phyloP scores from a whole-genome alignment of 2,329 filamentous ascomycete genomes.

The Ophioceras dolichostomum region DNA sequence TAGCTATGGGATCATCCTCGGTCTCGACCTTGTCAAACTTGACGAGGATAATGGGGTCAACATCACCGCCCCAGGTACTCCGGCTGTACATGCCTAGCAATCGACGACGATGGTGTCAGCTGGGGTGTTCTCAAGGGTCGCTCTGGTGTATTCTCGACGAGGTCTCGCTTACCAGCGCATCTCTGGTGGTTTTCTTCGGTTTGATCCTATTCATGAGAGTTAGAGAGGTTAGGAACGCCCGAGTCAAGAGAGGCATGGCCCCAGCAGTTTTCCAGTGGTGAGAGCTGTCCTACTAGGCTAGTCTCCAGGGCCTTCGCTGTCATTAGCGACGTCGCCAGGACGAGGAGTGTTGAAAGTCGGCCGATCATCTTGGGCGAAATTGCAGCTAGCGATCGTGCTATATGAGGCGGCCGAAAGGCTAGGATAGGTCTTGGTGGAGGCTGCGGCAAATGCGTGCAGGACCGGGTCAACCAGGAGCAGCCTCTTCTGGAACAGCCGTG shows the following conservation, averaged over 20 bases:
- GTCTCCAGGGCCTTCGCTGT: conserved; percentile 45
- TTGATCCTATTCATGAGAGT: conserved; percentile 45
- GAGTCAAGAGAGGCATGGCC: background rate
- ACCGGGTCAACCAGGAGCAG: too few relatives aligned
- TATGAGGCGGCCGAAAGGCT: too few relatives aligned
- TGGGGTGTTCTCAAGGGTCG: too few relatives aligned
- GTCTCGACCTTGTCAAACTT: conserved; percentile 56
- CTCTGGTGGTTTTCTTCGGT: conserved; percentile 65
- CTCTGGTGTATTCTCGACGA: conserved; percentile 1
- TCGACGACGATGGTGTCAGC: too few relatives aligned
- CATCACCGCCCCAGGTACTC: conserved; percentile 73
- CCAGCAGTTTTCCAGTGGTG: too few relatives aligned
- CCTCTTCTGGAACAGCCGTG: too few relatives aligned
- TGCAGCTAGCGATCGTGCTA: background rate
- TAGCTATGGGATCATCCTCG: conserved; percentile 62
- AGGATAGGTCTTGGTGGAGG: too few relatives aligned
- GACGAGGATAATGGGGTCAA: conserved; percentile 80
- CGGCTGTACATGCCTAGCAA: conserved; percentile 93
- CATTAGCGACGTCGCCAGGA: conserved; percentile 42
- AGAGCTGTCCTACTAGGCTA: conserved; percentile 34
- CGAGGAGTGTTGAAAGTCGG: conserved; percentile 33
- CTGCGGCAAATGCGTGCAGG: too few relatives aligned
- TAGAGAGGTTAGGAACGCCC: background rate
- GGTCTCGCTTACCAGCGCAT: conserved; percentile 46
- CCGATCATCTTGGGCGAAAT: conserved; percentile 34